These are phyloP conservation scores for Planoprotostelium fungivorum DNA, from an alignment of 78 protist species.

Conservation along the genomic window DNA sequence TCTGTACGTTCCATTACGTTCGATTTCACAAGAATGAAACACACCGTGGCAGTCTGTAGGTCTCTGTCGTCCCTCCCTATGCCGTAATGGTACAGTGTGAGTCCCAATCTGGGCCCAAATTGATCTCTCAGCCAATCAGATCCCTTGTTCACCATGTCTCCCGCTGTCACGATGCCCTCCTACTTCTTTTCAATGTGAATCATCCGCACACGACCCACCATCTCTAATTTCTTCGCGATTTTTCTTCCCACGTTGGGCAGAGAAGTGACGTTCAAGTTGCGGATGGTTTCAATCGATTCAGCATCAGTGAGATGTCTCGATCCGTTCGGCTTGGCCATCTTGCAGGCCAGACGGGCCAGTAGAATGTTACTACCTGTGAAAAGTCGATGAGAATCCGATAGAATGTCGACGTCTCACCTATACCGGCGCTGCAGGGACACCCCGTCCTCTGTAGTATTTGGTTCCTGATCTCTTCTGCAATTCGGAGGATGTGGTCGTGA, in stretches of 20 bases:
- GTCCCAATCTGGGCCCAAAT: background rate
- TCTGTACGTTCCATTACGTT: background rate
- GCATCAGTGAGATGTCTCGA: background rate
- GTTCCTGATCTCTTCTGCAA: background rate
- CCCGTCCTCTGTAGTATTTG: background rate
- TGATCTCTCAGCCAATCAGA: background rate
- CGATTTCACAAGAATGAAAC: background rate
- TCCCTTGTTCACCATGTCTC: background rate
- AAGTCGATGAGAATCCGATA: background rate
- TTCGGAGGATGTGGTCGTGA: background rate
- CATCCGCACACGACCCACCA: background rate
- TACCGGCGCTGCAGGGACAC: background rate
- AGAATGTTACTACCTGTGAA: background rate
- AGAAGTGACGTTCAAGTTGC: background rate
- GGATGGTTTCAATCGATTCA: background rate
- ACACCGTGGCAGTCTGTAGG: background rate
- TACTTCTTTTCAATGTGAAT: background rate
- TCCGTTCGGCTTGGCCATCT: background rate
- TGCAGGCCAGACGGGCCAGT: background rate
- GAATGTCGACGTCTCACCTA: background rate
- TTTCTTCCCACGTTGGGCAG: background rate
- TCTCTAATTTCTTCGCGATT: background rate
- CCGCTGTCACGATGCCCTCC: background rate
- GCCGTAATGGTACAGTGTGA: background rate
- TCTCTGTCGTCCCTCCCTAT: background rate